Evolutionary conservation across 208 protist species (phyloP).

Genomic region (Acanthamoeba triangularis): DNA sequence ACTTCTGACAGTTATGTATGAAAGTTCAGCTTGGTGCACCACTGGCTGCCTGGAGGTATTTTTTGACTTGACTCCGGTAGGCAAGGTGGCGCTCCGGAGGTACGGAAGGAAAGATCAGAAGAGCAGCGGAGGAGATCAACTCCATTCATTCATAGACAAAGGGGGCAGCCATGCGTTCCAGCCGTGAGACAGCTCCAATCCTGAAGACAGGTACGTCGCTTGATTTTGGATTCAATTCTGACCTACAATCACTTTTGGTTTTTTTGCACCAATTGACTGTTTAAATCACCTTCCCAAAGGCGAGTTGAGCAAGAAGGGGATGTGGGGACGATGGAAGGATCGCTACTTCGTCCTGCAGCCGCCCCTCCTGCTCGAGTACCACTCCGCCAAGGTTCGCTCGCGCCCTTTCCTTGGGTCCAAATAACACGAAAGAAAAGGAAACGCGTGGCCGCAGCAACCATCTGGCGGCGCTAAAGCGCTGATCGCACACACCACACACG

Average conservation of each 20-base stretch:
- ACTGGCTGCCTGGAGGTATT: too few relatives aligned
- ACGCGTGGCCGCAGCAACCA: not conserved
- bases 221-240: not conserved
- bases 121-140: too few relatives aligned
- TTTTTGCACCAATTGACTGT: not conserved
- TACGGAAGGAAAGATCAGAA: not conserved
- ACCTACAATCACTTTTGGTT: not conserved
- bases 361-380: slow-evolving; percentile 39
- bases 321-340: slow-evolving; percentile 60
- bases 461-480: not conserved
- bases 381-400: slow-evolving; percentile 30
- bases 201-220: not conserved
- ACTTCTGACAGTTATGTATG: too few relatives aligned
- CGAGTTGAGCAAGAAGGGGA: slow-evolving; percentile 56
- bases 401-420: too few relatives aligned
- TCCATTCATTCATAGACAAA: not conserved
- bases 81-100: not conserved
- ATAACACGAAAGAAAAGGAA: not conserved
- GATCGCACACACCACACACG: not conserved
- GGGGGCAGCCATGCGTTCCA: not conserved
- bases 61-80: too few relatives aligned
- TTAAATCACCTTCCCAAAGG: not conserved
- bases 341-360: slow-evolving; percentile 60
- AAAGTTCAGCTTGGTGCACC: too few relatives aligned
- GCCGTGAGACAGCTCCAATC: not conserved